Base-by-base conservation (phyloP, 2,329 filamentous ascomycete genomes). In the Pezicula carpinea region DNA sequence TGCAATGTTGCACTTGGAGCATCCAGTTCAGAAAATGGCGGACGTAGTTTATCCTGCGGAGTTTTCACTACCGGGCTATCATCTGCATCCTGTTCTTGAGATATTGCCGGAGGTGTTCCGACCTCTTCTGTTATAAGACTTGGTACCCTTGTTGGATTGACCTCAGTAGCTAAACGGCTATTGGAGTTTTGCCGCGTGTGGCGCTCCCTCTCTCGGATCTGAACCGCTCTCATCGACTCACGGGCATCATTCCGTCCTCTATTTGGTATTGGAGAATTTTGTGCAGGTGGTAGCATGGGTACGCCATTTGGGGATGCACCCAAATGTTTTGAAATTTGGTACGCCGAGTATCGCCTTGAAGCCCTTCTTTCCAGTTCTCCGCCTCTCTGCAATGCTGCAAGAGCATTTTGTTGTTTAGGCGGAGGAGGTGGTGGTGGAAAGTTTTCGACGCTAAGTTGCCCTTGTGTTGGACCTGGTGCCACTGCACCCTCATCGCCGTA, bases 311-410 rank as follows among this genome's bases (percentile, higher is more conserved):
- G 79, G 33, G 85, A 84, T 14, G 83, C 79, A 10, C 92, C 92
- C 2, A 97, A 74, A 59, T 96, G 90, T 63, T 96, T 97, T 39
- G 89, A 89, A 57, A 99, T 95, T 62, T 99, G 93, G 64, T 97
- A 99, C 44, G 90, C 87, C 2, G 93, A 97, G 64, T 97, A 99
- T 60, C 93, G 78, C 56, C 92, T 79, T 13, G 93, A 99, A 1
- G 93, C 93, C 63, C 93, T 80, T 62, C 93, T 81, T 68, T 99
- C 93, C 42, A 99, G 72, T 56, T 96, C 91, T 17, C 92, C 92
- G 29, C 91, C 91, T 66, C 90, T 82, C 67, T 97, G 93, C 55
- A 99, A 69, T 43, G 91, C 90, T 41, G 89, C 89, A 44, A 99
- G 73, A 5, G 93, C 93, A 71, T 95, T 95, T 59, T 93, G 87